These are phyloP conservation scores for Candida tropicalis DNA, from an alignment of 1,139 yeast species.

Conservation along the genomic window DNA sequence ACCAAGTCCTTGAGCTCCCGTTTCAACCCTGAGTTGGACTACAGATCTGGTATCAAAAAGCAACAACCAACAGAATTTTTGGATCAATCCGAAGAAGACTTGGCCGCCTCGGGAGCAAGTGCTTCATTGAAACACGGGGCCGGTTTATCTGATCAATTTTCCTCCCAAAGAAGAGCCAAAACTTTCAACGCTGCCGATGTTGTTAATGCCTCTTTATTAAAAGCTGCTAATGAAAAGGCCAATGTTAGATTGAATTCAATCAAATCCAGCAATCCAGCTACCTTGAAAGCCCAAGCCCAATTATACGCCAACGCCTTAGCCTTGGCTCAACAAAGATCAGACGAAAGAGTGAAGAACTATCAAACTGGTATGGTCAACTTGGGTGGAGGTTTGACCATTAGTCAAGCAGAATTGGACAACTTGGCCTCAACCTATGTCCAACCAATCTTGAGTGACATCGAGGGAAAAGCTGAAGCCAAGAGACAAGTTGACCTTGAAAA, in stretches of 20 bases:
- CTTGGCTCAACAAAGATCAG: constrained; percentile 68
- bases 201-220: constrained; percentile 58
- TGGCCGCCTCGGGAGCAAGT: constrained; percentile 45
- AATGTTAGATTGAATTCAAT: constrained; percentile 48
- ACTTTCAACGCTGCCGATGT: constrained; percentile 46
- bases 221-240: constrained; percentile 65
- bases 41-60: constrained; percentile 42
- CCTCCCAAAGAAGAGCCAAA: constrained; percentile 32
- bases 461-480: constrained; percentile 69
- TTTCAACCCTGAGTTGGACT: constrained; percentile 48
- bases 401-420: constrained; percentile 72
- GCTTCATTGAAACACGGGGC: constrained; percentile 38
- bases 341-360: constrained; percentile 51
- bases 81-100: constrained; percentile 31
- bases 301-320: constrained; percentile 51
- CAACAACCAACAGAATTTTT: constrained; percentile 29
- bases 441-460: constrained; percentile 83
- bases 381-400: constrained; percentile 88
- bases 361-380: constrained; percentile 65
- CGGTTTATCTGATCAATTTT: constrained; percentile 26
- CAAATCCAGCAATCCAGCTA: constrained; percentile 34
- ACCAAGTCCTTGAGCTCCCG: constrained; percentile 43
- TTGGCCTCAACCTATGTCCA: constrained; percentile 82
- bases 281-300: constrained; percentile 46
- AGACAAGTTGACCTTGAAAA: constrained; percentile 58